A percentile compares a stretch with the other conserved stretches of the same genome.
These are phyloP conservation scores for Aspergillus aculeatus DNA, from an alignment of 2,329 filamentous ascomycete genomes.

Conservation along the genomic window DNA sequence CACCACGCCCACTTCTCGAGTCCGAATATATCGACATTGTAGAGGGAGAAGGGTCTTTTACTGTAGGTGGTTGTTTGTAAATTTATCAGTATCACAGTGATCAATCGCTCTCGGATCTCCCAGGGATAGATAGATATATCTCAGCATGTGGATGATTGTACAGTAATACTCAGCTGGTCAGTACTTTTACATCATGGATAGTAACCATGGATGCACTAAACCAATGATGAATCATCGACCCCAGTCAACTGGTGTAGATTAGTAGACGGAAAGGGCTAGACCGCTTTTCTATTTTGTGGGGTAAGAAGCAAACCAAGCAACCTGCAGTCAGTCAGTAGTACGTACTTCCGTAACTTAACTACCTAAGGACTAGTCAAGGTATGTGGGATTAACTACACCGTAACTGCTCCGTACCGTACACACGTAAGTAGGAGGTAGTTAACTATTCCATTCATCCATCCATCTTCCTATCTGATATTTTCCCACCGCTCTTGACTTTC, in stretches of 20 bases:
- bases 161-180: too few relatives aligned
- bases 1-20: too few relatives aligned
- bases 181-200: too few relatives aligned
- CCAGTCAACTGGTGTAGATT: neutral
- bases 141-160: too few relatives aligned
- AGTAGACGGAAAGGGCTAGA: slow-evolving; percentile 8
- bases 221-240: neutral
- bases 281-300: slow-evolving; percentile 20
- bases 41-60: too few relatives aligned
- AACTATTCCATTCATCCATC: neutral
- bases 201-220: neutral
- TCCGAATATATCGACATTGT: too few relatives aligned
- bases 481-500: slow-evolving; percentile 6
- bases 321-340: neutral
- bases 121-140: too few relatives aligned
- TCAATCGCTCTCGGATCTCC: too few relatives aligned
- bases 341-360: neutral
- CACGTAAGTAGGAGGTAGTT: neutral
- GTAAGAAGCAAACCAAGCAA: slow-evolving; percentile 12
- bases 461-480: neutral
- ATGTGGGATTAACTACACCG: too few relatives aligned
- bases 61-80: too few relatives aligned
- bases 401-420: neutral
- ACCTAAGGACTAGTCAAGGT: too few relatives aligned
- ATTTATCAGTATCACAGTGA: too few relatives aligned